Evolutionary conservation across 371 early-diverging fungal genomes (phyloP), one percentile per base, ranked within the genome.

Genomic region (Antonospora locustae): DNA sequence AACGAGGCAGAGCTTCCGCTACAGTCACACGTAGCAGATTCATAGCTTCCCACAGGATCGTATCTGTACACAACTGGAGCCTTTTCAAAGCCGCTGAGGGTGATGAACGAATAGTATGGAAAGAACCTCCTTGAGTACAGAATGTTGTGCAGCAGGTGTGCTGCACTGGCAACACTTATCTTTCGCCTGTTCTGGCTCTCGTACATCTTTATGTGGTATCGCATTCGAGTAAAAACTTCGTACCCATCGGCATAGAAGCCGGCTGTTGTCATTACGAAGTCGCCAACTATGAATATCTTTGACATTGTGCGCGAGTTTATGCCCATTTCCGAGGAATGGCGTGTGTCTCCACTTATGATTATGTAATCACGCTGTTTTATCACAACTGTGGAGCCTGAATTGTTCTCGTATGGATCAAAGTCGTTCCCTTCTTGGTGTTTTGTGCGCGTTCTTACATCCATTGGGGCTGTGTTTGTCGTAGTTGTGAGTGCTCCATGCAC

Each of bases 11-110:
- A 90, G 38, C 88, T 86, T 5, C 99, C 99, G 67, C 77, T 80
- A 27, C 86, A 84, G 59, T 79, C 78, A 78, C 81, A 84, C 14
- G 65, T 64, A 34, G 81, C 82, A 47, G 84, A 75, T 61, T 90
- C 88, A 71, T 81, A 87, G 29, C 84, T 86, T 30, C 99, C 99
- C 28, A 96, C 82, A 19, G 91, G 86, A 74, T 98, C 99, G 69
- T 85, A 98, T 57, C 80, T 78, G 72, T 81, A 96, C 1, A 95
- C 82, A 12, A 80, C 81, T 25, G 55, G 50, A 23, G 88, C 75
- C 30, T 80, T 79, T 64, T 91, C 90, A 22, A 93, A 68, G 39
- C 97, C 99, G 9, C 85, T 87, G 39, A 98, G 59, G 28, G 83
- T 79, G 72, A 82, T 83, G 78, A 82, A 89, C 54, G 82, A 81